Conservation (phyloP, 2,329 filamentous ascomycete genomes). For the Botrytis tulipae region DNA sequence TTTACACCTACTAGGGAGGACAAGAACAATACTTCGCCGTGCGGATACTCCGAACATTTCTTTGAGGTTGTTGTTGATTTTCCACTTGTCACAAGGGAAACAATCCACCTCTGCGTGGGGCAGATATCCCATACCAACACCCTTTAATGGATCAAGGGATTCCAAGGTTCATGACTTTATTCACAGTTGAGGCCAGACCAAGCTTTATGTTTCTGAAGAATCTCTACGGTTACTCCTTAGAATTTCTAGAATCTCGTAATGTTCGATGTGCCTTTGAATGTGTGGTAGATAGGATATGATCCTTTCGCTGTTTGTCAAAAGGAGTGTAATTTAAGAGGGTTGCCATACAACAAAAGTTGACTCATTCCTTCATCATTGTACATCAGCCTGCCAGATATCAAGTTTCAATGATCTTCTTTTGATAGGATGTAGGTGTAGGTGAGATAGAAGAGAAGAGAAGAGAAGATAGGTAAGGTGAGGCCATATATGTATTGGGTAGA, state of each 20-base stretch:
- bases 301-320: neutral
- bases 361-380: neutral
- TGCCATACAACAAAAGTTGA: neutral
- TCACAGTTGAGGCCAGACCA: constrained; percentile 8
- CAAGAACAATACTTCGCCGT: neutral
- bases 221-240: neutral
- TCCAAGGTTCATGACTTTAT: neutral
- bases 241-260: neutral
- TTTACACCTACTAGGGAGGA: neutral
- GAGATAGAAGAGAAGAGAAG: neutral
- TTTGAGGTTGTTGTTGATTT: neutral
- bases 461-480: neutral
- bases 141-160: constrained; percentile 4
- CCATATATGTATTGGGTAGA: neutral
- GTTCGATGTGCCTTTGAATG: neutral
- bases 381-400: neutral
- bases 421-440: neutral
- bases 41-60: neutral
- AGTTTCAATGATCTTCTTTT: neutral
- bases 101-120: constrained; percentile 6
- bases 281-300: neutral
- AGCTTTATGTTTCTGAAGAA: neutral
- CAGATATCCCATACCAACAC: constrained; percentile 1
- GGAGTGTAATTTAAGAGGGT: neutral
- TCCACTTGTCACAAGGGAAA: constrained; percentile 3